Conservation (phyloP, 768 basidiomycete species). For the Kwoniella heveanensis region DNA sequence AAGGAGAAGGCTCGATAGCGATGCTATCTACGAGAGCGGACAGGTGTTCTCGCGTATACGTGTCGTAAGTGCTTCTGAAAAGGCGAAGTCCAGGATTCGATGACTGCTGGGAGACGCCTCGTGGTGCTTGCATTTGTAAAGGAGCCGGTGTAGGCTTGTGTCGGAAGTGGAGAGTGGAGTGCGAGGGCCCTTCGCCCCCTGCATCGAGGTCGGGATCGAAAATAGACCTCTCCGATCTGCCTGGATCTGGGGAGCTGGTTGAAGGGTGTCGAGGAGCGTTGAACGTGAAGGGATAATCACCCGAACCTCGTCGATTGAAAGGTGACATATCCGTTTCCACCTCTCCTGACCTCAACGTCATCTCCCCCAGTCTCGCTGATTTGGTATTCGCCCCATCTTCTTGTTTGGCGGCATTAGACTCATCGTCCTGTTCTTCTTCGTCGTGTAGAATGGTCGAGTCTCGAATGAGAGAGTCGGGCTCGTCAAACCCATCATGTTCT, state of each 20-base stretch:
- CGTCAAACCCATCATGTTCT: conserved; percentile 12
- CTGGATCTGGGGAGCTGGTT: background rate
- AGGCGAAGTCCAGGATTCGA: conserved; percentile 57
- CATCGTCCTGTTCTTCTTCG: background rate
- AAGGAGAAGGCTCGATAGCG: conserved; percentile 59
- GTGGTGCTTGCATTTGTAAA: conserved; percentile 4
- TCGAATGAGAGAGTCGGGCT: conserved; percentile 15
- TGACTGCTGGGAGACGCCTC: conserved; percentile 14
- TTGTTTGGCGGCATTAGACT: background rate
- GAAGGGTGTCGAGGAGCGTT: conserved; percentile 29
- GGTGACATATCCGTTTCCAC: conserved; percentile 42
- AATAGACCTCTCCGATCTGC: conserved; percentile 1
- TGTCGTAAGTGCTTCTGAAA: conserved; percentile 94
- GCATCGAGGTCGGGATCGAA: conserved; percentile 17
- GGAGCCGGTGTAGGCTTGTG: background rate
- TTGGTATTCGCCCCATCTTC: conserved; percentile 13
- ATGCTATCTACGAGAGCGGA: conserved; percentile 93
- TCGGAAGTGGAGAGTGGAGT: conserved; percentile 21
- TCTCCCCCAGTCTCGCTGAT: conserved; percentile 10
- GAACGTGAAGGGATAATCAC: conserved; percentile 41
- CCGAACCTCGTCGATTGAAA: conserved; percentile 26
- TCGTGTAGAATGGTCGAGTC: conserved; percentile 10
- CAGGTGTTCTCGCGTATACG: conserved; percentile 90
- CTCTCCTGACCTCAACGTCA: conserved; percentile 28
- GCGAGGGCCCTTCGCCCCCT: conserved; percentile 15